These are phyloP conservation scores for Alternaria tenuissima DNA, from an alignment of 2,329 filamentous ascomycete genomes.

Conservation along the genomic window DNA sequence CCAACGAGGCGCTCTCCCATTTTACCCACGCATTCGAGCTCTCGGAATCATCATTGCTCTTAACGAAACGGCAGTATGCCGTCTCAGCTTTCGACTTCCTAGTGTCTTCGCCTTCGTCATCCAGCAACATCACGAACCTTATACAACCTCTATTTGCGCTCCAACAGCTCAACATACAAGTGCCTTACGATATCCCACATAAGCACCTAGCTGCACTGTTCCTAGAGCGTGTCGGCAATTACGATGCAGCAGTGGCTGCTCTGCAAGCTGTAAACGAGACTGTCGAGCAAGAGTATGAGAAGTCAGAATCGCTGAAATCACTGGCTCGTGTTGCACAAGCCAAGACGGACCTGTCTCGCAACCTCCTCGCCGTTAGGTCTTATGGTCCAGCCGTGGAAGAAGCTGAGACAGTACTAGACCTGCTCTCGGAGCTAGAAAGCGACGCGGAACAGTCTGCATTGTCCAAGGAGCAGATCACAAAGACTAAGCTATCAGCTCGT, in stretches of 20 bases:
- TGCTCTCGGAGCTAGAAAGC: constrained; percentile 74
- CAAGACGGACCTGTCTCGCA: constrained; percentile 86
- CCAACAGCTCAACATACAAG: constrained; percentile 77
- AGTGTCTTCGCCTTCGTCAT: constrained; percentile 62
- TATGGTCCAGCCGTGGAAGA: constrained; percentile 78
- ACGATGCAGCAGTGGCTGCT: constrained; percentile 67
- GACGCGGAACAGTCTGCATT: constrained; percentile 60
- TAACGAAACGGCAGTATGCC: constrained; percentile 81
- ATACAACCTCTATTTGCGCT: constrained; percentile 90
- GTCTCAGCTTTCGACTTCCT: constrained; percentile 84
- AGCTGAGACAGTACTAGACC: constrained; percentile 79
- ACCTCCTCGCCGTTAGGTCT: constrained; percentile 73
- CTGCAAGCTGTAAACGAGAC: constrained; percentile 72
- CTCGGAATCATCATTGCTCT: constrained; percentile 75
- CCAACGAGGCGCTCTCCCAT: constrained; percentile 79
- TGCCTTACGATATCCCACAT: constrained; percentile 74
- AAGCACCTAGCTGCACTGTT: constrained; percentile 82
- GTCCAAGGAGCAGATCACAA: constrained; percentile 69
- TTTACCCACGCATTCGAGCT: constrained; percentile 97
- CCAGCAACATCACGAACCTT: constrained; percentile 66
- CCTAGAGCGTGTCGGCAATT: constrained; percentile 79
- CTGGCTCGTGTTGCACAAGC: constrained; percentile 81
- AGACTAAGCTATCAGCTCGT: constrained; percentile 81
- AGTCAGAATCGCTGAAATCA: constrained; percentile 76
- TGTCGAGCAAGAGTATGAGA: constrained; percentile 84